Evolutionary conservation across 208 protist species (phyloP).

Genomic region (Acanthamoeba royreba): DNA sequence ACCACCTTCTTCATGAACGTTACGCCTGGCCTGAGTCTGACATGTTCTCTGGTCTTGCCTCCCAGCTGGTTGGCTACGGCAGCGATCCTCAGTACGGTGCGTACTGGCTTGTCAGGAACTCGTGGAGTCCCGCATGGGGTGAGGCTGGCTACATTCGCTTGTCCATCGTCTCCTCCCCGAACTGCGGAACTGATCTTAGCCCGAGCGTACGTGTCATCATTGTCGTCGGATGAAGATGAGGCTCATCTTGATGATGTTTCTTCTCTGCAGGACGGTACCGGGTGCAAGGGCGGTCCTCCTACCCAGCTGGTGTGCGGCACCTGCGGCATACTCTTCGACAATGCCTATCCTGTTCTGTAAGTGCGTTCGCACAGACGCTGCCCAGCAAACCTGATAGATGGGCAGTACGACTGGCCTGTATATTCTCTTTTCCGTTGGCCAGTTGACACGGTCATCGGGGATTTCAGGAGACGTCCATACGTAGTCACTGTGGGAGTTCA

Average conservation of each 20-base stretch:
- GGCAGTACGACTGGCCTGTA: too few relatives aligned
- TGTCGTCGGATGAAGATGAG: not conserved
- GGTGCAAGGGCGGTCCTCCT: conserved; percentile 80
- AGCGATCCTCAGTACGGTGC: conserved; percentile 19
- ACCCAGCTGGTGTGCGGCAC: conserved; percentile 79
- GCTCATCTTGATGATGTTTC: conserved; percentile 35
- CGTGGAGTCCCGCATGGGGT: conserved; percentile 75
- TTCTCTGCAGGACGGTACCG: conserved; percentile 74
- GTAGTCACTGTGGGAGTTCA: too few relatives aligned
- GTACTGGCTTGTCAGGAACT: conserved; percentile 78
- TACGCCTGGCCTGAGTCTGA: not conserved
- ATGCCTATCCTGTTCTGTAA: conserved; percentile 74
- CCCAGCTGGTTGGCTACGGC: conserved; percentile 74
- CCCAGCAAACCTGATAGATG: too few relatives aligned
- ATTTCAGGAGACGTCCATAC: too few relatives aligned
- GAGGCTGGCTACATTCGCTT: conserved; percentile 76
- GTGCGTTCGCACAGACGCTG: too few relatives aligned
- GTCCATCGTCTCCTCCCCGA: not conserved
- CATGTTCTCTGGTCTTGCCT: not conserved
- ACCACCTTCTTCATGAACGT: not conserved
- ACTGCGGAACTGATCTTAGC: not conserved
- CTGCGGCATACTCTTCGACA: conserved; percentile 84
- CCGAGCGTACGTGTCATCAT: not conserved
- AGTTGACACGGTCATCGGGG: too few relatives aligned
- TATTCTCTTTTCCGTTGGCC: too few relatives aligned